Evolutionary conservation across 352 stramenopile species (phyloP), one percentile per base, ranked within the genome.

Genomic region (Globisporangium uncinulatum): DNA sequence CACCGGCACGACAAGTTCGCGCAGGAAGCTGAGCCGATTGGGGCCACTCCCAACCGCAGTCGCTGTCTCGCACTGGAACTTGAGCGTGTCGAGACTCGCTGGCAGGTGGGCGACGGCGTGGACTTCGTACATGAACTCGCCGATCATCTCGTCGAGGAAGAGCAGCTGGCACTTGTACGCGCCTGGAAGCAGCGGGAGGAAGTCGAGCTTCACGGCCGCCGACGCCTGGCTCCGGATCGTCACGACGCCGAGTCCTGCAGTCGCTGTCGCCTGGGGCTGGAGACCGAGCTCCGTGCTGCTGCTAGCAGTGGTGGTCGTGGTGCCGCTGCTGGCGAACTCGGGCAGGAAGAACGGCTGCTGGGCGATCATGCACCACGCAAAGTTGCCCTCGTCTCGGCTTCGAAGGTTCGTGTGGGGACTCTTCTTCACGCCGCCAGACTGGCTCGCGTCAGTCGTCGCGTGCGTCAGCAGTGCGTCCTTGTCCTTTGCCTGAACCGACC

Each of bases 111-210:
- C 88, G 1, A 82, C 75, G 0, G 73, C 92, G 20, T 90, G 71
- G 3, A 98, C 67, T 57, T 98, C 89, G 56, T 97, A 97, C 51
- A 95, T 74, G 54, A 98, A 98, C 57, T 98, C 92, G n/a, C 94
- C 94, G 3, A 96, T 75, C 17, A 89, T 87, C 39, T 97, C 83
- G 50, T 98, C 89, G 19, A 97, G 42, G 19, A 98, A 93, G 0
- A 97, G 66, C 6, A 98, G 47, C 53, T 96, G 85, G 51, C 86
- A 97, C 21, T 79, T 83, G 74, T 97, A 98, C 32, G 74, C 79
- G 0, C 94, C 94, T 10, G 90, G 86, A 6, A 84, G 41, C 7
- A 98, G 79, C 0, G 93, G 83, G 3, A 98, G 57, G 21, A 98
- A 92, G 54, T 97, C 79, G 7, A 98, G 54, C 24, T 83, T 91